Evolutionary conservation across 2,329 filamentous ascomycete genomes (phyloP), one percentile per base, ranked within the genome.

Genomic region (Coleophoma crateriformis): DNA sequence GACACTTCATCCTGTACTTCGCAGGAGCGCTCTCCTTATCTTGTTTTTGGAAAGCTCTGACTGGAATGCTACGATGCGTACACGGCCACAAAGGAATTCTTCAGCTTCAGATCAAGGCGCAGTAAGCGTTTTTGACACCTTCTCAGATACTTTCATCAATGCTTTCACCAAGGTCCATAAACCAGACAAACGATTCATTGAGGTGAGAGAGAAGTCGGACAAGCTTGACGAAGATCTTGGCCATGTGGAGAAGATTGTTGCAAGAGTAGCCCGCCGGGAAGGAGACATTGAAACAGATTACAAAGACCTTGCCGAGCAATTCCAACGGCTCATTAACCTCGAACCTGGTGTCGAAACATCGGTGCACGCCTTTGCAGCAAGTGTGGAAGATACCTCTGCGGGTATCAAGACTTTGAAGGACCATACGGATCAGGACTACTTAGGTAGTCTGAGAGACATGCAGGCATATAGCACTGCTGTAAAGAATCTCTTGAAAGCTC

Each of bases 121-220:
- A 22, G 77, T 78, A 12, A 85, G 90, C 37, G 89, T 97, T 40
- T 94, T 99, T 60, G 94, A 99, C 65, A 91, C 88, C 61, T 90
- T 97, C 64, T 90, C 94, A 38, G 94, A 99, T 67, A 95, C 88
- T 34, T 95, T 97, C 65, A 87, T 99, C 68, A 97, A 97, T 65
- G 92, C 90, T 37, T 99, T 99, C 64, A 91, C 88, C 44, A 99
- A 97, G 69, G 86, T 96, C 1, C 88, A 97, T 74, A 95, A 95
- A 68, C 88, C 91, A 7, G 94, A 99, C 69, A 87, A 88, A 60
- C 87, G 94, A 33, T 99, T 99, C 68, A 85, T 95, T 57, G 92
- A 97, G 65, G 91, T 97, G 52, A 85, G 85, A 61, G 94, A 97
- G 63, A 88, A 89, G 67, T 88, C 89, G 35, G 88, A 95, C 70